phyloP scores from a whole-genome alignment of 2,329 filamentous ascomycete species.

The Raffaelea deltoideospora region DNA sequence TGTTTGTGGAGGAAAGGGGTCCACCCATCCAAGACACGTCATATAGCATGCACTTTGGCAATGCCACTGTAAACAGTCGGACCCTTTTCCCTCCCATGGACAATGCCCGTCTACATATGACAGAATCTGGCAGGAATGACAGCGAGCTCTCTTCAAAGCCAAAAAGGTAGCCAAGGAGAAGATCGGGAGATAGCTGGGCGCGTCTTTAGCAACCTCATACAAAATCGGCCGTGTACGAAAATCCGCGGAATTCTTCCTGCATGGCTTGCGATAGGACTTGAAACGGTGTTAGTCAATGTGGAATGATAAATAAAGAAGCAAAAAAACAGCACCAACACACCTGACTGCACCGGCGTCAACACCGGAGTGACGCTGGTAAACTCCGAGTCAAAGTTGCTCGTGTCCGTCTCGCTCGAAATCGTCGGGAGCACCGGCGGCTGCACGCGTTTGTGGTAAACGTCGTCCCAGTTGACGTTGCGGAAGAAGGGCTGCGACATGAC shows the following conservation, averaged over 20 bases:
- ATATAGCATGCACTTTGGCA: too few relatives aligned
- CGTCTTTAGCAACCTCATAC: conserved; percentile 35
- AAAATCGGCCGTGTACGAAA: conserved; percentile 93
- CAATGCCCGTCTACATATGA: too few relatives aligned
- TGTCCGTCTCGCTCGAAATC: conserved; percentile 87
- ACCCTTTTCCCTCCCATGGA: too few relatives aligned
- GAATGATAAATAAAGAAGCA: conserved; percentile 19
- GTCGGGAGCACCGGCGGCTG: conserved; percentile 77
- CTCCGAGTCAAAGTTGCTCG: conserved; percentile 98
- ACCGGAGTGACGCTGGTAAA: conserved; percentile 98
- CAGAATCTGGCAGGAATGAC: too few relatives aligned
- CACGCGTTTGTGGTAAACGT: conserved; percentile 91
- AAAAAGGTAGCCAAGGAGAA: neutral
- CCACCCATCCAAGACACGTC: too few relatives aligned
- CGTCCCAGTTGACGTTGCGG: conserved; percentile 95
- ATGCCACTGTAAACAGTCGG: too few relatives aligned
- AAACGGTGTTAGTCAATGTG: neutral
- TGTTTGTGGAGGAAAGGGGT: too few relatives aligned
- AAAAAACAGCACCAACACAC: conserved; percentile 33
- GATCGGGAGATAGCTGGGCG: neutral
- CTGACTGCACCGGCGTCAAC: conserved; percentile 89
- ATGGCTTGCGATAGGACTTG: conserved; percentile 91
- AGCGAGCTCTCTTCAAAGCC: too few relatives aligned
- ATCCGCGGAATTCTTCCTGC: conserved; percentile 98
- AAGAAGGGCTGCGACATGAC: conserved; percentile 99